Evolutionary conservation across 768 basidiomycete species (phyloP).

Genomic region (Calocybe cyanea): DNA sequence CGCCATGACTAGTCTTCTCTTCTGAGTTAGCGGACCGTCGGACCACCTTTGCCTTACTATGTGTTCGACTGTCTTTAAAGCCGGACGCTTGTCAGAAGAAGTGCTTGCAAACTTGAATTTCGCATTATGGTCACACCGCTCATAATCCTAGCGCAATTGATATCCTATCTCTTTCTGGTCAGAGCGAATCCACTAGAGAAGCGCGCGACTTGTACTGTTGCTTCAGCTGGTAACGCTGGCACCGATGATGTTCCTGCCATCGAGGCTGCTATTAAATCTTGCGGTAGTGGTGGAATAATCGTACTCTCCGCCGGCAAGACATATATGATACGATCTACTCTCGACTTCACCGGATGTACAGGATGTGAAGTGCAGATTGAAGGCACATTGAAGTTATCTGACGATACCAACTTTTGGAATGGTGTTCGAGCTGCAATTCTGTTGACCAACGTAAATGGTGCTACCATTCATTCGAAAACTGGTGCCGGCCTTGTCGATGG

Average conservation of each 20-base stretch:
- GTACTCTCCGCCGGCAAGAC: constrained; percentile 24
- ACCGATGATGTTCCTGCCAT: constrained; percentile 29
- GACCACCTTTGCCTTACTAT: too few relatives aligned
- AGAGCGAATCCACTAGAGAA: constrained; percentile 14
- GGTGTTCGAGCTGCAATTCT: constrained; percentile 21
- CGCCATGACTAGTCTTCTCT: too few relatives aligned
- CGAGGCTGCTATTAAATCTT: constrained; percentile 25
- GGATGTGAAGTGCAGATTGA: constrained; percentile 27
- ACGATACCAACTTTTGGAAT: constrained; percentile 25
- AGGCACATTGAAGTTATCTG: constrained; percentile 25
- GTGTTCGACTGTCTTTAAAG: too few relatives aligned
- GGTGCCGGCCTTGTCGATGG: constrained; percentile 27
- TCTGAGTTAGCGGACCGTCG: too few relatives aligned
- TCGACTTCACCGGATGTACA: constrained; percentile 26
- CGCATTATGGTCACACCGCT: background rate
- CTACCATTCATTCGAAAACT: constrained; percentile 24
- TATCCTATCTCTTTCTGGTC: background rate
- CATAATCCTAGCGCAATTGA: background rate
- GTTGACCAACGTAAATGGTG: constrained; percentile 20
- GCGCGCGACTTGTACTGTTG: constrained; percentile 25
- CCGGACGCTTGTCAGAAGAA: too few relatives aligned
- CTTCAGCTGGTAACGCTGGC: constrained; percentile 19
- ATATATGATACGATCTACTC: constrained; percentile 23
- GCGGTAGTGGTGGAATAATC: constrained; percentile 28
- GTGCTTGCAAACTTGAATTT: too few relatives aligned